These are phyloP conservation scores for Pythium folliculosum DNA, from an alignment of 352 stramenopile genomes.

Conservation along the genomic window DNA sequence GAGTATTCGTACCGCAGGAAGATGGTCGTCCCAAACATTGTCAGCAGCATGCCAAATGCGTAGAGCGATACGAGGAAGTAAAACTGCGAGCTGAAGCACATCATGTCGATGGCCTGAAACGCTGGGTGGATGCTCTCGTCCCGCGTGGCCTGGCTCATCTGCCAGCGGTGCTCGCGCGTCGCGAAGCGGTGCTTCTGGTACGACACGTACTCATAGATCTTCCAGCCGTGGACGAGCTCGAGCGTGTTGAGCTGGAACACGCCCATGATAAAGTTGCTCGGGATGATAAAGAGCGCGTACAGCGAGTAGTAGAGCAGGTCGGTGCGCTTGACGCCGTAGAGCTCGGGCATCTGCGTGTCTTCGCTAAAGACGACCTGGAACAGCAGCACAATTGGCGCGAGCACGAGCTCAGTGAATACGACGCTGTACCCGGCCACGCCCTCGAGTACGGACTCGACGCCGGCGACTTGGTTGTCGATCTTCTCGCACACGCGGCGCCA, in stretches of 20 bases:
- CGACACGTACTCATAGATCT: slow-evolving; percentile 96
- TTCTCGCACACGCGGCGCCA: slow-evolving; percentile 94
- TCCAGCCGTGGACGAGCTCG: slow-evolving; percentile 96
- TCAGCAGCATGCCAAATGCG: slow-evolving; percentile 85
- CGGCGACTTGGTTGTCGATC: slow-evolving; percentile 92
- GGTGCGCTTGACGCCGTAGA: slow-evolving; percentile 93
- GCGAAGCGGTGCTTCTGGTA: slow-evolving; percentile 96
- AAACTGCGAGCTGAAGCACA: slow-evolving; percentile 95
- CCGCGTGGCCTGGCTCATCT: slow-evolving; percentile 73
- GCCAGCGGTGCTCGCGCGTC: slow-evolving; percentile 93
- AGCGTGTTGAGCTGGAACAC: slow-evolving; percentile 95
- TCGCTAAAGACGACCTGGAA: slow-evolving; percentile 90
- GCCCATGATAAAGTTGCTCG: slow-evolving; percentile 93
- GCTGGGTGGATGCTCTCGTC: slow-evolving; percentile 94
- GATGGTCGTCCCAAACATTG: slow-evolving; percentile 94
- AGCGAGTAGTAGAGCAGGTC: slow-evolving; percentile 95
- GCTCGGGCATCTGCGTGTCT: slow-evolving; percentile 90
- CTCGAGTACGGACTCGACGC: slow-evolving; percentile 94
- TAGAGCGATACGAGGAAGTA: slow-evolving; percentile 92
- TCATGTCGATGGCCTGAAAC: slow-evolving; percentile 93
- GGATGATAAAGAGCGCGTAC: slow-evolving; percentile 95
- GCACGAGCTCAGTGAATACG: slow-evolving; percentile 87
- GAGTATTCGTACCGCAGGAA: slow-evolving; percentile 93
- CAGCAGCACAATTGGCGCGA: slow-evolving; percentile 84
- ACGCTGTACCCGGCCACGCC: slow-evolving; percentile 90